phyloP scores from a whole-genome alignment of 164 flowering plant genomes.

The Aristolochia californica region DNA sequence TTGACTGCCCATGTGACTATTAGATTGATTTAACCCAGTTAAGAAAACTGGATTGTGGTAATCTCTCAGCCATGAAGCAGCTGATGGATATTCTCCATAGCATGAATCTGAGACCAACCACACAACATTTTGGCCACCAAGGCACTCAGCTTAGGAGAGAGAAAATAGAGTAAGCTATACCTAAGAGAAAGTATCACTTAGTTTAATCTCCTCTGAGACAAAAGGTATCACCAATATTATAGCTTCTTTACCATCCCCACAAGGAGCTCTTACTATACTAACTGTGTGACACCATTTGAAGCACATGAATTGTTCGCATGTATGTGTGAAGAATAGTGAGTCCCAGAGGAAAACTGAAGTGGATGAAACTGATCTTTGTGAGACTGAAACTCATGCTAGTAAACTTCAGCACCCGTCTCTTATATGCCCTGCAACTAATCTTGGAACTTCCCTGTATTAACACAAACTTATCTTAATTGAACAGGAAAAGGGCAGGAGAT shows the following conservation, averaged over 20 bases:
- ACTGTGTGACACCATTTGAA: conserved; percentile 46
- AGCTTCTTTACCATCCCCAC: conserved; percentile 97
- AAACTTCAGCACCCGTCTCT: conserved; percentile 74
- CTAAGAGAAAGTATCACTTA: conserved; percentile 50
- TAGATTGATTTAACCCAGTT: conserved; percentile 15
- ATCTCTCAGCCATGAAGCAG: conserved; percentile 81
- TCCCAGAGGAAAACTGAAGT: conserved; percentile 52
- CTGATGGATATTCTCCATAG: conserved; percentile 71
- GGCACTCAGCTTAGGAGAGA: conserved; percentile 63
- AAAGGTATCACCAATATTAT: conserved; percentile 90
- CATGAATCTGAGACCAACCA: conserved; percentile 92
- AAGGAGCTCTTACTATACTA: conserved; percentile 90
- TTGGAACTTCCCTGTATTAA: conserved; percentile 45
- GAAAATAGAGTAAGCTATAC: conserved; percentile 67
- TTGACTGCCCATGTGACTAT: conserved; percentile 21
- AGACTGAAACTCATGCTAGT: conserved; percentile 59
- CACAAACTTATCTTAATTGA: background rate
- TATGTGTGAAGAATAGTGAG: conserved; percentile 26
- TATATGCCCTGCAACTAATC: conserved; percentile 48
- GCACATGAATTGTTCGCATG: conserved; percentile 38
- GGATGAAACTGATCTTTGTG: conserved; percentile 49
- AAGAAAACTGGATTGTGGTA: conserved; percentile 54
- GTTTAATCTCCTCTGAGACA: conserved; percentile 33
- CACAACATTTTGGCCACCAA: conserved; percentile 90
- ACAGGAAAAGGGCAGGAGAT: too few relatives aligned